Evolutionary conservation across 345 rosid species (phyloP).

Genomic region (Corchorus olitorius): DNA sequence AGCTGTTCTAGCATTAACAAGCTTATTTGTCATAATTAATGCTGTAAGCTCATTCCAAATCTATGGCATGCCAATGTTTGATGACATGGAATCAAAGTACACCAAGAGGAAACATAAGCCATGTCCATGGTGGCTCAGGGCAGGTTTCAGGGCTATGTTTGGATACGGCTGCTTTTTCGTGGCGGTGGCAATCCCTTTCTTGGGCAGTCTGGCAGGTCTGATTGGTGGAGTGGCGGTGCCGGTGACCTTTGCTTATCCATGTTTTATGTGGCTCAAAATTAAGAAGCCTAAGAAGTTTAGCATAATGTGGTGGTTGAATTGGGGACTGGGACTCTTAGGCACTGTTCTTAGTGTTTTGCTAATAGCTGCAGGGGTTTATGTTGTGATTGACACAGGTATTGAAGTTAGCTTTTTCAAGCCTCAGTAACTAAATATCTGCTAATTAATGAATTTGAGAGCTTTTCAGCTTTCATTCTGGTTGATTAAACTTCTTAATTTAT

Average conservation of each 20-base stretch:
- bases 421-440: background rate
- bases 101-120: conserved; percentile 39
- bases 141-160: conserved; percentile 35
- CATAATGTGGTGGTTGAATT: conserved; percentile 50
- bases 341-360: conserved; percentile 40
- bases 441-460: background rate
- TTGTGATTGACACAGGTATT: conserved; percentile 48
- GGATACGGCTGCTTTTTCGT: conserved; percentile 41
- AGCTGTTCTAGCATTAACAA: conserved; percentile 41
- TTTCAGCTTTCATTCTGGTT: background rate
- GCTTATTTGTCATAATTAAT: conserved; percentile 47
- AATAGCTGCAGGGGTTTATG: conserved; percentile 46
- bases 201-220: conserved; percentile 51
- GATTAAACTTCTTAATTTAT: background rate
- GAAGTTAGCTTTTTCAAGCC: conserved; percentile 59
- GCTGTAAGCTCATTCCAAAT: conserved; percentile 61
- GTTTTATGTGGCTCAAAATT: conserved; percentile 65
- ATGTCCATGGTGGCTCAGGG: conserved; percentile 53
- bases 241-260: conserved; percentile 56
- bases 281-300: conserved; percentile 42
- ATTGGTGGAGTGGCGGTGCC: conserved; percentile 57
- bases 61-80: conserved; percentile 59
- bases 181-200: conserved; percentile 55
- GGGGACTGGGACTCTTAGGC: conserved; percentile 55
- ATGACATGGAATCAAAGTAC: conserved; percentile 49